phyloP scores from a whole-genome alignment of 495 filamentous ascomycete genomes.

The Penicillium cosmopolitanum region DNA sequence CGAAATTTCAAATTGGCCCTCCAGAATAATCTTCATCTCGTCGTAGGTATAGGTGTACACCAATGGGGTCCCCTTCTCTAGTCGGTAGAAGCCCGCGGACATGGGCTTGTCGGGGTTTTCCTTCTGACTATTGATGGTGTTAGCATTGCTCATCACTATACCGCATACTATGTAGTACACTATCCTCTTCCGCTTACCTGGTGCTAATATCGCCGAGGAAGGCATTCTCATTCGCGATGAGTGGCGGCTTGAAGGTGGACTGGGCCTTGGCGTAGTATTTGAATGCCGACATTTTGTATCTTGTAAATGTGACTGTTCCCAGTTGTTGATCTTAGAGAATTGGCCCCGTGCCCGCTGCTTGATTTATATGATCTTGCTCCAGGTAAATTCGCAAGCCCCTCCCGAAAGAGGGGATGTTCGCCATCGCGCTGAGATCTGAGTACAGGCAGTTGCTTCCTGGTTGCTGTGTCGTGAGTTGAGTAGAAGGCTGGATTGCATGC shows the following conservation, averaged over 20 bases:
- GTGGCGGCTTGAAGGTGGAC: conserved; percentile 66
- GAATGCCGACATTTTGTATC: conserved; percentile 37
- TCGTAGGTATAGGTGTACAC: conserved; percentile 77
- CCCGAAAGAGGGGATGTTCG: conserved; percentile 1
- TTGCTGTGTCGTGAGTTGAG: not conserved
- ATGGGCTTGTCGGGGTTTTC: conserved; percentile 65
- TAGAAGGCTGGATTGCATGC: not conserved
- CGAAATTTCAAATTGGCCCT: conserved; percentile 73
- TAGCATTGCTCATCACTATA: too few relatives aligned
- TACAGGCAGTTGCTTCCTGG: conserved; percentile 4
- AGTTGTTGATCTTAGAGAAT: too few relatives aligned
- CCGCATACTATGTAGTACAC: conserved; percentile 1
- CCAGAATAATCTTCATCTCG: conserved; percentile 81
- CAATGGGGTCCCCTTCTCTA: conserved; percentile 73
- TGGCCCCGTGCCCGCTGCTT: not conserved
- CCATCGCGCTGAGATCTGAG: not conserved
- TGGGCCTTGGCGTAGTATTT: conserved; percentile 64
- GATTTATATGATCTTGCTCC: not conserved
- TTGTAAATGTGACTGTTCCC: too few relatives aligned
- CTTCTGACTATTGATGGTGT: conserved; percentile 46
- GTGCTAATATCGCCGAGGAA: conserved; percentile 69
- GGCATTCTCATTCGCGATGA: conserved; percentile 77
- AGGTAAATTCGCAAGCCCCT: not conserved
- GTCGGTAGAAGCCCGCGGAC: conserved; percentile 70
- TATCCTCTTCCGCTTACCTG: conserved; percentile 43